Percentiles rank a stretch among this genome's conserved stretches.
Evolutionary conservation across 495 filamentous ascomycete species (phyloP).

Genomic region (Apiosordaria backusii): DNA sequence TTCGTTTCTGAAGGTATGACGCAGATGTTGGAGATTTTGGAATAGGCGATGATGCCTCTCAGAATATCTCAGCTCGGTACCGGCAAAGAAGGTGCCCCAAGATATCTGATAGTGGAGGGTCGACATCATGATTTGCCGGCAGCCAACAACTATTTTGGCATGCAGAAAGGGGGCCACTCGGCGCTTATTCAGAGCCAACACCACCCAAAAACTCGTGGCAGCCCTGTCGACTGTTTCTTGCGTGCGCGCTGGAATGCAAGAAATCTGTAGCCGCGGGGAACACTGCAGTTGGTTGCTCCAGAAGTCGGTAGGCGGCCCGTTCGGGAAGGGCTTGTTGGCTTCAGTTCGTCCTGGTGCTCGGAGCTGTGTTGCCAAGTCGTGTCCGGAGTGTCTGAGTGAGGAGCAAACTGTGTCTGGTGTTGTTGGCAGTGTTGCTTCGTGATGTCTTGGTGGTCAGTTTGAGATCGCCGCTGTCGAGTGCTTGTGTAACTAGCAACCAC

Average conservation of each 20-base stretch:
- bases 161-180: constrained; percentile 9
- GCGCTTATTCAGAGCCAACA: constrained; percentile 18
- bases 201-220: constrained; percentile 14
- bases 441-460: background rate
- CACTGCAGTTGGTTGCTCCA: background rate
- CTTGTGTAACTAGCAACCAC: background rate
- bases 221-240: constrained; percentile 3
- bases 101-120: background rate
- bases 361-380: background rate
- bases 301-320: background rate
- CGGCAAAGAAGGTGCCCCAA: background rate
- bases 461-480: background rate
- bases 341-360: background rate
- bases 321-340: background rate
- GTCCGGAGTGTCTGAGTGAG: background rate
- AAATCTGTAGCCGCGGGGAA: background rate
- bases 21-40: background rate
- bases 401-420: background rate
- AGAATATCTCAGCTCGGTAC: constrained; percentile 4
- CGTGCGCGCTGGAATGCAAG: constrained; percentile 7
- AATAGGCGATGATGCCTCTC: background rate
- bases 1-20: background rate
- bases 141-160: constrained; percentile 12
- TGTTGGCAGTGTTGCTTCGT: background rate
- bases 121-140: background rate